Base-by-base conservation (phyloP, 257 asterid species). In the Misopates orontium region DNA sequence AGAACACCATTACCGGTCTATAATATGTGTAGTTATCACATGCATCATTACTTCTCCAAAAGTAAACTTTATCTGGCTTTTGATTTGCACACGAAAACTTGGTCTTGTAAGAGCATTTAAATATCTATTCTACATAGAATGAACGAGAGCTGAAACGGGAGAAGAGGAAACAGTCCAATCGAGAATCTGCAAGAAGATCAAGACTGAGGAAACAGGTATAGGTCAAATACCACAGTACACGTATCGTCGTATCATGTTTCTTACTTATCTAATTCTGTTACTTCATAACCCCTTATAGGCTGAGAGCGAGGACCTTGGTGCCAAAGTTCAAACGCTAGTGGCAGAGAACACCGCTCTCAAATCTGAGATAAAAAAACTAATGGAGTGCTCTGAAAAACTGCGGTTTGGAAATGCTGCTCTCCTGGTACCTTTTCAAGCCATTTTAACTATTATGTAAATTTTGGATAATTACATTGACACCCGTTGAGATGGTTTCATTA, bases 111-210 rank as follows among this genome's bases (percentile, higher is more conserved):
- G n/a, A n/a, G n/a, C n/a, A n/a, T n/a, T n/a, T n/a, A n/a, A n/a
- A n/a, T n/a, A n/a, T n/a, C n/a, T 50, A 55, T 72, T 56, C 61
- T 39, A 47, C n/a, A 20, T 82, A 94, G 99, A 84, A 78, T 70
- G 98, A 94, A 31, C 79, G 94, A 17, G 99, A 94, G 68, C 79
- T 84, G 54, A 94, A 91, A 72, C 79, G 95, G 61, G 99, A 94
- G 83, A 84, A 87, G 78, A 87, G 99, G 86, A 94, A 94, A 70
- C 99, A 94, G 75, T 94, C 99, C 40, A 94, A 94, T 64, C 83
- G 99, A 62, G 99, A 94, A 81, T 94, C 99, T 68, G 99, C 99
- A 9, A 82, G 99, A 77, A 78, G 99, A 83, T 94, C 99, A 69
- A 78, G 99, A 68, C 84, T 94, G 79, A 87, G 99, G 80, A 94